A percentile compares a stretch with the other conserved stretches of the same genome.
phyloP scores from a whole-genome alignment of 768 basidiomycete species.

The Leccinum subgranulosum region DNA sequence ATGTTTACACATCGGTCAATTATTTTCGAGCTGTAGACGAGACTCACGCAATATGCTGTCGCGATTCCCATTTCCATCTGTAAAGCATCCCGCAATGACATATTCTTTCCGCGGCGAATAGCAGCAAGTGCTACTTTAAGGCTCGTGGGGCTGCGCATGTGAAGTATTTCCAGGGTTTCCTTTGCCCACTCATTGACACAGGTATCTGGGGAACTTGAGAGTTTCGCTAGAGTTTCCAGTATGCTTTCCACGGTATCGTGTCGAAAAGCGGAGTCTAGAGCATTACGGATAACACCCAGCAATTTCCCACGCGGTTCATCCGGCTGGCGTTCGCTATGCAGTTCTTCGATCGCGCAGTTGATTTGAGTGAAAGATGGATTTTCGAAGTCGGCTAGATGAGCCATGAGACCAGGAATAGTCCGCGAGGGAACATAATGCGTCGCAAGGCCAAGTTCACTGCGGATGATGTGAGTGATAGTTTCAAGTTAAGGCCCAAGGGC shows the following conservation, averaged over 20 bases:
- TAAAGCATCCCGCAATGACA: conserved; percentile 63
- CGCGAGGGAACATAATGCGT: conserved; percentile 88
- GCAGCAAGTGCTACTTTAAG: conserved; percentile 85
- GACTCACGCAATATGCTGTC: conserved; percentile 83
- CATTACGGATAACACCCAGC: conserved; percentile 61
- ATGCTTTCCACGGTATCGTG: conserved; percentile 72
- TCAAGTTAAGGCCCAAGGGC: not conserved
- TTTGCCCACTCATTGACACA: conserved; percentile 71
- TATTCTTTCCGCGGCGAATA: conserved; percentile 63
- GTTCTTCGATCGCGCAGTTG: conserved; percentile 68
- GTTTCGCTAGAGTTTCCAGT: conserved; percentile 46
- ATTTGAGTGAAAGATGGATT: conserved; percentile 43
- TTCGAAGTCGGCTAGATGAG: conserved; percentile 52
- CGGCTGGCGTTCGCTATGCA: conserved; percentile 53
- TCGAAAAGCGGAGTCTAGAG: conserved; percentile 78
- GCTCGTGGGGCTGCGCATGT: conserved; percentile 84
- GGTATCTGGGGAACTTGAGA: conserved; percentile 38
- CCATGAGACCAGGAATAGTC: conserved; percentile 66
- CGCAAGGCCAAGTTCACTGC: conserved; percentile 87
- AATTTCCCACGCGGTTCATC: conserved; percentile 53
- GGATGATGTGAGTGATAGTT: conserved; percentile 10
- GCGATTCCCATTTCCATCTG: conserved; percentile 88
- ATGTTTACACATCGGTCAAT: conserved; percentile 9
- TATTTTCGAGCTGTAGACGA: conserved; percentile 1
- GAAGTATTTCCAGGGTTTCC: conserved; percentile 59